Conservation (phyloP, 202 grass and related monocot genomes). For the Eragrostis tef region DNA sequence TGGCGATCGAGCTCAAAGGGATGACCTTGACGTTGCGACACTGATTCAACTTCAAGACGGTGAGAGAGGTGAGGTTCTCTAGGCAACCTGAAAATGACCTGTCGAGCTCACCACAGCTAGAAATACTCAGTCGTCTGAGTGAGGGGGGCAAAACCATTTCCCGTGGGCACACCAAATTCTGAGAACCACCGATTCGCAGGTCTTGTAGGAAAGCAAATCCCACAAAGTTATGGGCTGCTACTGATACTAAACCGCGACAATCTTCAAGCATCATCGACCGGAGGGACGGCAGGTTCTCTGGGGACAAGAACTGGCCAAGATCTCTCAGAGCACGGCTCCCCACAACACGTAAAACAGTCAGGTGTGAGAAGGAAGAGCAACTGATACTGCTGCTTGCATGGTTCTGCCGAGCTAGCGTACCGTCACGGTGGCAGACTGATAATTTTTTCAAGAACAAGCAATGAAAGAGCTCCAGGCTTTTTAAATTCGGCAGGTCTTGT, state of each 20-base stretch:
- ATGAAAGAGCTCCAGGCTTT: neutral
- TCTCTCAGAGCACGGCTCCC: rapidly evolving
- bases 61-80: conserved; percentile 15
- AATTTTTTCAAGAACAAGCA: neutral
- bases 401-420: neutral
- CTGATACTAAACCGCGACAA: neutral
- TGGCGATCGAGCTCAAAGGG: neutral
- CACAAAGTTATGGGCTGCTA: conserved; percentile 1
- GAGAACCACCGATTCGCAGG: rapidly evolving
- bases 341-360: neutral
- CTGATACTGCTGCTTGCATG: neutral
- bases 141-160: conserved; percentile 34
- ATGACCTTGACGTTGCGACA: neutral
- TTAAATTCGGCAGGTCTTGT: neutral
- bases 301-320: conserved; percentile 32
- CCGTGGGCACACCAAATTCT: neutral
- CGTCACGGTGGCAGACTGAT: no score
- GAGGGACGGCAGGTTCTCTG: conserved; percentile 15
- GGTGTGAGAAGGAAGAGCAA: neutral
- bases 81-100: conserved; percentile 15
- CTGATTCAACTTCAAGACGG: neutral
- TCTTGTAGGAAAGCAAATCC: neutral
- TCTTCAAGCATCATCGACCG: neutral
- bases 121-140: neutral
- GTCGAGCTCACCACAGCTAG: neutral